These are phyloP conservation scores for Coemansia sp. DNA, from an alignment of 192 early-diverging fungal genomes.

Conservation along the genomic window DNA sequence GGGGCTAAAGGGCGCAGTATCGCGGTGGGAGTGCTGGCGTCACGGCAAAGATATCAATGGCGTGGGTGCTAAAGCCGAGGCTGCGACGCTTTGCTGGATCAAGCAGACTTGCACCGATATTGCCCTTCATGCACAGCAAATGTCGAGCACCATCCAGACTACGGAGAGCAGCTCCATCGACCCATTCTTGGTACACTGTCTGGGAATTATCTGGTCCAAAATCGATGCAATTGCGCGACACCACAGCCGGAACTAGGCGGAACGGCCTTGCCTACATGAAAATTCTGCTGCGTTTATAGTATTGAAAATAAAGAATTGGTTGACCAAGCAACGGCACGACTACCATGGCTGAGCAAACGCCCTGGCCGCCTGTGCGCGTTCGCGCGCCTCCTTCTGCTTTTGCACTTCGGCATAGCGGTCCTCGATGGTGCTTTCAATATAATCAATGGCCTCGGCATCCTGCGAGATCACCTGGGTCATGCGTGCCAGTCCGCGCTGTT, in stretches of 20 bases:
- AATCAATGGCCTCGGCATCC: conserved; percentile 54
- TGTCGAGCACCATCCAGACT: not conserved
- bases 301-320: not conserved
- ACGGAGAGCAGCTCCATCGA: not conserved
- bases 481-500: conserved; percentile 64
- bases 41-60: not conserved
- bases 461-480: conserved; percentile 64
- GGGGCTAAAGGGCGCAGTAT: not conserved
- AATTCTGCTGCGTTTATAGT: too few species aligned
- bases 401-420: conserved; percentile 33
- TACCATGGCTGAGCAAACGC: conserved; percentile 37
- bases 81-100: not conserved
- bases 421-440: conserved; percentile 34
- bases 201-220: not conserved
- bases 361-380: conserved; percentile 30
- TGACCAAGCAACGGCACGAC: too few species aligned
- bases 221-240: not conserved
- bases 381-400: conserved; percentile 39
- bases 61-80: not conserved
- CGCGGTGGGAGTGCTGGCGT: conserved; percentile 5
- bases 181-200: not conserved
- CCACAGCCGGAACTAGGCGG: not conserved
- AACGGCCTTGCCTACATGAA: too few species aligned
- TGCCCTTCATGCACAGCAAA: not conserved
- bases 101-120: not conserved